phyloP scores from a whole-genome alignment of 441 rosid species.

The Populus hybrid region DNA sequence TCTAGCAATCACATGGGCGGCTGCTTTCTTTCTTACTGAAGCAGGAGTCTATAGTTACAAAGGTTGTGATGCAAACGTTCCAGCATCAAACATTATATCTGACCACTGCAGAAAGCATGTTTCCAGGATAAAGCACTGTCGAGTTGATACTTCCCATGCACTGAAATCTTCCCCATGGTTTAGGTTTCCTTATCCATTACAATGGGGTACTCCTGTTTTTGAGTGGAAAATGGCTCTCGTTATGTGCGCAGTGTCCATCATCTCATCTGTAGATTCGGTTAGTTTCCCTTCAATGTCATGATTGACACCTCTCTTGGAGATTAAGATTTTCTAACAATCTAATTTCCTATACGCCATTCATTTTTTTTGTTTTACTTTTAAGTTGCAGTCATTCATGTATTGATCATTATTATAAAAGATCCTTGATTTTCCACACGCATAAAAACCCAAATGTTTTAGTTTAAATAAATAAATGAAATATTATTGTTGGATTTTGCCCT shows the following conservation, averaged over 20 bases:
- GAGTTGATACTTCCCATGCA: conserved; percentile 87
- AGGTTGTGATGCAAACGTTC: conserved; percentile 78
- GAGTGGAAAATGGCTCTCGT: conserved; percentile 87
- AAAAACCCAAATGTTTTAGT: neutral
- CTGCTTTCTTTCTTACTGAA: conserved; percentile 85
- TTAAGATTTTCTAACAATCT: neutral
- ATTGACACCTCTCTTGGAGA: conserved; percentile 1
- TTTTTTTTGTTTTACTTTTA: neutral
- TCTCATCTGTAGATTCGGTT: conserved; percentile 92
- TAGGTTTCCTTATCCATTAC: conserved; percentile 94
- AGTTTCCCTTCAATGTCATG: conserved; percentile 23
- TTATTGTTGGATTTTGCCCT: no score
- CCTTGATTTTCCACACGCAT: no score
- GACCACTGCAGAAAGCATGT: conserved; percentile 83
- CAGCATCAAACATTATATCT: conserved; percentile 73
- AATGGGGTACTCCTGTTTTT: conserved; percentile 96
- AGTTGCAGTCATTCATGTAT: neutral
- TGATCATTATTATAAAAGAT: neutral
- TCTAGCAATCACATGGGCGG: conserved; percentile 88
- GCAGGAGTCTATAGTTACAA: conserved; percentile 74
- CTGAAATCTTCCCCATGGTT: conserved; percentile 88
- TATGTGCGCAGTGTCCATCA: conserved; percentile 82
- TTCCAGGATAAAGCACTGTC: conserved; percentile 76
- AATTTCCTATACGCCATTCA: neutral
- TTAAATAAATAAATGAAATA: neutral